Evolutionary conservation across 2,329 filamentous ascomycete species (phyloP).

Genomic region (Trichoderma lentiforme): DNA sequence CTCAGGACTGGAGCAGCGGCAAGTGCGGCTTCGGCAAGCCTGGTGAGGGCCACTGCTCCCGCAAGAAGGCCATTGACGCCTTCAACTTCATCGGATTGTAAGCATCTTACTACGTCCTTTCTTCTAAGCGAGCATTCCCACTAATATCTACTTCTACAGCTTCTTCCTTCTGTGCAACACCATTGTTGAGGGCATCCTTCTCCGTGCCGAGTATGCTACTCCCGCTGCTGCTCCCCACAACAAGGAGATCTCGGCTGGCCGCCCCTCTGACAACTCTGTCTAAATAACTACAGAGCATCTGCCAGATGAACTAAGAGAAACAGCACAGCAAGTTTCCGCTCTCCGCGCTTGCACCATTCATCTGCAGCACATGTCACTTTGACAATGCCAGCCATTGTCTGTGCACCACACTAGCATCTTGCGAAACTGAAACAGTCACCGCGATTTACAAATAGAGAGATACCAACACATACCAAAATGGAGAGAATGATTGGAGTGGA

Average conservation of each 20-base stretch:
- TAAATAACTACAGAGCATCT: background rate
- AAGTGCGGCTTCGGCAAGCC: constrained; percentile 16
- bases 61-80: constrained; percentile 25
- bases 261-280: background rate
- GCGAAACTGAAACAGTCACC: background rate
- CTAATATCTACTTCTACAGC: constrained; percentile 7
- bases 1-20: constrained; percentile 24
- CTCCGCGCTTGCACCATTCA: background rate
- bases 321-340: background rate
- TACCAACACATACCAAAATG: background rate
- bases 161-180: constrained; percentile 24
- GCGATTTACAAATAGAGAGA: background rate
- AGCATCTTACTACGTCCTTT: background rate
- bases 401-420: background rate
- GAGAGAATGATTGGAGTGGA: background rate
- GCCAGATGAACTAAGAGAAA: background rate
- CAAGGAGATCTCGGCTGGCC: constrained; percentile 7
- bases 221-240: background rate
- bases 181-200: constrained; percentile 18
- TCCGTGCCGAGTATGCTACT: background rate
- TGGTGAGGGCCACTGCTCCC: constrained; percentile 16
- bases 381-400: background rate
- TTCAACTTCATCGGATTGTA: constrained; percentile 29
- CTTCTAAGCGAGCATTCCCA: background rate
- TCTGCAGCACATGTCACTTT: background rate